These are phyloP conservation scores for Thalassiosira mediterranea DNA, from an alignment of 352 stramenopile species.

Conservation along the genomic window DNA sequence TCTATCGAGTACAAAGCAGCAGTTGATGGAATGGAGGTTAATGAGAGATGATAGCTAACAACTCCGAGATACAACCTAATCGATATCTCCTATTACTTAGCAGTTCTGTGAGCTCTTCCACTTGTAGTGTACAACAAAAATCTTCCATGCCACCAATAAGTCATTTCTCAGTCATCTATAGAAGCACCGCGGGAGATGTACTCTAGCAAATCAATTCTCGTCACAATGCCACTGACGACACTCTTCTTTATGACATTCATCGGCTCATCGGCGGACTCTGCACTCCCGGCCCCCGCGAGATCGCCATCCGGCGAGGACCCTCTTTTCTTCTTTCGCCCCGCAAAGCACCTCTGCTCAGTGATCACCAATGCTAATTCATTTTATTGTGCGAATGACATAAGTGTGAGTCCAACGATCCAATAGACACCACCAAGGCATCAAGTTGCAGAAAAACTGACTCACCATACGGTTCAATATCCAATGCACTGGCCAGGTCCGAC, in stretches of 20 bases:
- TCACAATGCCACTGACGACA: slow-evolving; percentile 94
- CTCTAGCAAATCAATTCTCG: slow-evolving; percentile 94
- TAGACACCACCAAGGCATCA: neutral
- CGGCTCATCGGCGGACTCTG: slow-evolving; percentile 65
- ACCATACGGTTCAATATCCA: slow-evolving; percentile 95
- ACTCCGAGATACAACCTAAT: too few species aligned
- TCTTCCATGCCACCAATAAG: too few species aligned
- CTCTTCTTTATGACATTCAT: slow-evolving; percentile 80
- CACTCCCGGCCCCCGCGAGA: slow-evolving; percentile 27
- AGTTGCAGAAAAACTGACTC: slow-evolving; percentile 22
- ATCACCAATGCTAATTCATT: slow-evolving; percentile 93
- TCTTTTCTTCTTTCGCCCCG: slow-evolving; percentile 76
- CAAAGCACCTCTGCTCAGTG: slow-evolving; percentile 91
- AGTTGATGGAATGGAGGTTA: too few species aligned
- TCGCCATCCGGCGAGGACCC: slow-evolving; percentile 29
- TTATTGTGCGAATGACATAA: slow-evolving; percentile 2
- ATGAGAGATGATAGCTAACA: too few species aligned
- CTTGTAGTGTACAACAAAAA: too few species aligned
- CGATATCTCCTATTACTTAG: too few species aligned
- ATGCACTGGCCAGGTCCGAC: slow-evolving; percentile 91
- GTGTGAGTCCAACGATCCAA: neutral
- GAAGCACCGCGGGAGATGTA: too few species aligned
- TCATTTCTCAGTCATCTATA: too few species aligned
- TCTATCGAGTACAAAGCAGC: too few species aligned
- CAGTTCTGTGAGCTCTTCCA: too few species aligned